Conservation (phyloP, 257 asterid genomes). For the Primulina huaijiensis region DNA sequence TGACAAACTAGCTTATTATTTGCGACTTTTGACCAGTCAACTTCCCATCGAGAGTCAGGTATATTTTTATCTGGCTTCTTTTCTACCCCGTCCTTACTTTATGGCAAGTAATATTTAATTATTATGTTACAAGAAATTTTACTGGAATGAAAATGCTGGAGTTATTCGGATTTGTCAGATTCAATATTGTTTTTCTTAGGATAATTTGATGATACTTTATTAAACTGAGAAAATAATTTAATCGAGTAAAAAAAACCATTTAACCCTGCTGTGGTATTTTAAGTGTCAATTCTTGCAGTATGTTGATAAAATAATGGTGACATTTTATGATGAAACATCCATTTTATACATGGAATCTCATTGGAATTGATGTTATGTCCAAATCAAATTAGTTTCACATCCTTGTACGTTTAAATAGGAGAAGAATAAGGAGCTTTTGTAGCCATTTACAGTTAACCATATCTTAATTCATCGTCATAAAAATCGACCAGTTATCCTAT, state of each 20-base stretch:
- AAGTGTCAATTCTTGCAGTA: not conserved
- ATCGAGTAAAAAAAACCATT: too few relatives aligned
- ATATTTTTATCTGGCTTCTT: constrained; percentile 15
- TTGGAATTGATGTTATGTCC: not conserved
- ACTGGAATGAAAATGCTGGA: not conserved
- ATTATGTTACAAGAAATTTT: not conserved
- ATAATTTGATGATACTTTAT: too few relatives aligned
- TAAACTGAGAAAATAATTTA: too few relatives aligned
- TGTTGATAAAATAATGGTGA: constrained; percentile 11
- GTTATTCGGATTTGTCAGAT: not conserved
- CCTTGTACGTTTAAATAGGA: not conserved
- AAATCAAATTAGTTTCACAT: constrained; percentile 10
- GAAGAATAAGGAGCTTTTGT: constrained; percentile 4
- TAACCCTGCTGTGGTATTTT: too few relatives aligned
- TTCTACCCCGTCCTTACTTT: constrained; percentile 9
- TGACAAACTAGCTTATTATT: constrained; percentile 82
- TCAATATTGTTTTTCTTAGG: too few relatives aligned
- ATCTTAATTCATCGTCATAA: not conserved
- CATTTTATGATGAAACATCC: not conserved
- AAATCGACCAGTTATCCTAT: not conserved
- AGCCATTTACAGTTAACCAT: not conserved
- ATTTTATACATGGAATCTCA: not conserved
- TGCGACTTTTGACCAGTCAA: constrained; percentile 90
- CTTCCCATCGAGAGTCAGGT: constrained; percentile 99
- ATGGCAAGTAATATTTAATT: not conserved